Percentiles rank a stretch among this genome's conserved stretches.
phyloP scores from a whole-genome alignment of 2,329 filamentous ascomycete genomes.

The Diaporthe citriasiana region DNA sequence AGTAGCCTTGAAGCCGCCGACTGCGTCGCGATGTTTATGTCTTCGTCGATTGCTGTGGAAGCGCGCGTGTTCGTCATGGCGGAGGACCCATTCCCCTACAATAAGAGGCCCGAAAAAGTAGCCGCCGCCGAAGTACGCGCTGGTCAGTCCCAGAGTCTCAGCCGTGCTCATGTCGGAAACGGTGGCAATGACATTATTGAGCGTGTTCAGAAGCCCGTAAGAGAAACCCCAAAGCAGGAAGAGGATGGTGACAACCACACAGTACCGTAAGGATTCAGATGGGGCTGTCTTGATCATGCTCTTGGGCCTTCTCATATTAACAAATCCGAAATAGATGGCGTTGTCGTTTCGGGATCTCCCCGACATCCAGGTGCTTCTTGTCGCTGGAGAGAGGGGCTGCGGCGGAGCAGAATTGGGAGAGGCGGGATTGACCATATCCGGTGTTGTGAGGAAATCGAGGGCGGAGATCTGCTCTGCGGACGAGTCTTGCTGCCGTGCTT shows the following conservation, averaged over 20 bases:
- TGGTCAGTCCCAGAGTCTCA: slow-evolving; percentile 77
- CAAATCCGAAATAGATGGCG: slow-evolving; percentile 80
- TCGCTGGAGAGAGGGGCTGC: neutral
- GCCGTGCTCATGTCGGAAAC: slow-evolving; percentile 73
- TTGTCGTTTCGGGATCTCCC: slow-evolving; percentile 56
- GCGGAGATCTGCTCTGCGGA: slow-evolving; percentile 50
- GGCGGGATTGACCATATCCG: slow-evolving; percentile 49
- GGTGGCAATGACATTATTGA: slow-evolving; percentile 79
- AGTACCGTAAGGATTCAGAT: slow-evolving; percentile 78
- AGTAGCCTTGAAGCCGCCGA: slow-evolving; percentile 81
- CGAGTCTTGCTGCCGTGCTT: slow-evolving; percentile 4
- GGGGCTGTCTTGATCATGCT: slow-evolving; percentile 77
- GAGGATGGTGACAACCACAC: slow-evolving; percentile 81
- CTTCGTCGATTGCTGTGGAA: slow-evolving; percentile 53
- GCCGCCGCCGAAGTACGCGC: slow-evolving; percentile 77
- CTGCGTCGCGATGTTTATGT: slow-evolving; percentile 55
- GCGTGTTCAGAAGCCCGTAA: slow-evolving; percentile 86
- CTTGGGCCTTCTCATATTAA: slow-evolving; percentile 78
- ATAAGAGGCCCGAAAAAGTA: slow-evolving; percentile 80
- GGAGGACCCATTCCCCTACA: slow-evolving; percentile 78
- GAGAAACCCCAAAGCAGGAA: slow-evolving; percentile 94
- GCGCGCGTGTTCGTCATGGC: slow-evolving; percentile 74
- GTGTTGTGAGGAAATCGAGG: slow-evolving; percentile 63
- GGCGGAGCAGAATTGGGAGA: neutral
- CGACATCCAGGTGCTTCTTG: slow-evolving; percentile 38